Percentiles rank a stretch among this genome's conserved stretches.
Conservation (phyloP, 1,139 yeast species). For the Debaryomycetaceae sp. region DNA sequence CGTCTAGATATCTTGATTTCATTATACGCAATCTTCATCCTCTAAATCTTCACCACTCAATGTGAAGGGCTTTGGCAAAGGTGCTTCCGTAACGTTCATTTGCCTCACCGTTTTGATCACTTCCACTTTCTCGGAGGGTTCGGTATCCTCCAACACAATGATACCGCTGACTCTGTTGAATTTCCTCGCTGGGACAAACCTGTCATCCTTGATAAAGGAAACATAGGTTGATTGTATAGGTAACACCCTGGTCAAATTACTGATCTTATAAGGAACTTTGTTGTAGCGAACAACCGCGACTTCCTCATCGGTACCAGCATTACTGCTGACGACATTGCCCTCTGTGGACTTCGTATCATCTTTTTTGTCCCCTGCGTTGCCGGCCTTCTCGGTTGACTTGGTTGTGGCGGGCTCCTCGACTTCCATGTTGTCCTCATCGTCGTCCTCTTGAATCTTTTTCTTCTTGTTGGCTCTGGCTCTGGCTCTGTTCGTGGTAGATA, state of each 20-base stretch:
- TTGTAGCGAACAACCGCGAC: slow-evolving; percentile 38
- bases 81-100: slow-evolving; percentile 77
- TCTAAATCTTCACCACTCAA: slow-evolving; percentile 51
- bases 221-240: slow-evolving; percentile 88
- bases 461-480: slow-evolving; percentile 87
- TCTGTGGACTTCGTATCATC: slow-evolving; percentile 14
- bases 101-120: slow-evolving; percentile 84
- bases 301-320: slow-evolving; percentile 20
- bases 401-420: slow-evolving; percentile 21
- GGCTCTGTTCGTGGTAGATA: slow-evolving; percentile 90
- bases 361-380: slow-evolving; percentile 34
- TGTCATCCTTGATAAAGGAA: slow-evolving; percentile 67
- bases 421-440: slow-evolving; percentile 26
- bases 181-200: slow-evolving; percentile 81
- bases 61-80: slow-evolving; percentile 82
- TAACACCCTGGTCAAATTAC: slow-evolving; percentile 81
- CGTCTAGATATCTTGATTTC: no score
- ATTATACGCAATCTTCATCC: slow-evolving; percentile 21
- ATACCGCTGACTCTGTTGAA: slow-evolving; percentile 80
- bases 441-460: slow-evolving; percentile 36
- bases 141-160: slow-evolving; percentile 68
- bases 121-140: slow-evolving; percentile 62
- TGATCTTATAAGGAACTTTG: slow-evolving; percentile 62
- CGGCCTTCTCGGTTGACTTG: slow-evolving; percentile 12
- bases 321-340: no score